Percentiles rank a stretch among this genome's conserved stretches.
Conservation (phyloP, 1,284 basidiomycete species). For the Cystobasidium sp. region DNA sequence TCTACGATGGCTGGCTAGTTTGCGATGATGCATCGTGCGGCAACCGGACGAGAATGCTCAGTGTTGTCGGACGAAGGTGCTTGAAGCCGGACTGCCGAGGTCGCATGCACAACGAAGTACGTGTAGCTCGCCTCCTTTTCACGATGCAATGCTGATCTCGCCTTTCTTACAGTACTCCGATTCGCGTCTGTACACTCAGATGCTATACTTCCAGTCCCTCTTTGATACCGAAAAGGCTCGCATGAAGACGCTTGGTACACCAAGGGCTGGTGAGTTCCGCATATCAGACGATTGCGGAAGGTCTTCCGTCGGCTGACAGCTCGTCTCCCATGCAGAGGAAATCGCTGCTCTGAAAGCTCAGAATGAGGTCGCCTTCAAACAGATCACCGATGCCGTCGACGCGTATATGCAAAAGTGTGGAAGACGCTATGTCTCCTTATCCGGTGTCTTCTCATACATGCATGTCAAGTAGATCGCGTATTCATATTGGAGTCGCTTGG, state of each 20-base stretch:
- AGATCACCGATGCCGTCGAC: slow-evolving; percentile 67
- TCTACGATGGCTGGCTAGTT: slow-evolving; percentile 86
- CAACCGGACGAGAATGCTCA: slow-evolving; percentile 83
- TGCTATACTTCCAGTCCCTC: slow-evolving; percentile 76
- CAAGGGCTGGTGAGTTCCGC: slow-evolving; percentile 61
- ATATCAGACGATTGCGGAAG: not conserved
- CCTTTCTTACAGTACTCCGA: slow-evolving; percentile 72
- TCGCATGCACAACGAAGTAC: slow-evolving; percentile 73
- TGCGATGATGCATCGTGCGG: slow-evolving; percentile 87
- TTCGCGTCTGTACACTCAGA: slow-evolving; percentile 78
- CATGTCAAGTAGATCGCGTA: slow-evolving; percentile 45
- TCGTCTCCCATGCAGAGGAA: slow-evolving; percentile 61
- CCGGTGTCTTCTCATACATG: slow-evolving; percentile 77
- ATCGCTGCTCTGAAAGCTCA: slow-evolving; percentile 62
- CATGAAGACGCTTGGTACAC: slow-evolving; percentile 61
- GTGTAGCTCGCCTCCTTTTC: slow-evolving; percentile 50
- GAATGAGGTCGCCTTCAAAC: slow-evolving; percentile 64
- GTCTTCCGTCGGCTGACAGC: not conserved
- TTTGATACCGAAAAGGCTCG: slow-evolving; percentile 74
- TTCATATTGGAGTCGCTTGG: not conserved
- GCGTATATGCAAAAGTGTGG: slow-evolving; percentile 82
- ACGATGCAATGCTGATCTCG: not conserved
- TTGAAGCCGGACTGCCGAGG: slow-evolving; percentile 71
- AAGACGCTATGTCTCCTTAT: slow-evolving; percentile 81
- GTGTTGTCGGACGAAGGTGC: slow-evolving; percentile 85